A percentile compares a stretch with the other conserved stretches of the same genome.
Conservation (phyloP, 495 filamentous ascomycete genomes). For the Beverwykella pulmonaria region DNA sequence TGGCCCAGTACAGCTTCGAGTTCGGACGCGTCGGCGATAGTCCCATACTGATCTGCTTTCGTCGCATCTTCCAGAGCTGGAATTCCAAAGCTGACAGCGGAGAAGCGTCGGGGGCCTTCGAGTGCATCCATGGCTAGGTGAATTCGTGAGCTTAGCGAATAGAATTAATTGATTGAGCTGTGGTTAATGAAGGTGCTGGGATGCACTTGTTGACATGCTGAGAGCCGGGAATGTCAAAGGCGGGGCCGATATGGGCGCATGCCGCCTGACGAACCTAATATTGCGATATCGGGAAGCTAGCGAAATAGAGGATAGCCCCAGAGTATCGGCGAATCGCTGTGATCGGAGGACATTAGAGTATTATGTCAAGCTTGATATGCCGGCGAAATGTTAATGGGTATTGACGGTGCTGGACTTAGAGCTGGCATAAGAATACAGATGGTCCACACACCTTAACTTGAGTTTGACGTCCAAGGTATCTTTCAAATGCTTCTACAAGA, state of each 20-base stretch:
- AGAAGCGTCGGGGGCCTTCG: constrained; percentile 24
- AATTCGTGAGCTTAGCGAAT: neutral
- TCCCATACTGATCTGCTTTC: constrained; percentile 22
- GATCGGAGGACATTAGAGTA: neutral
- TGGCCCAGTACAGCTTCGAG: constrained; percentile 18
- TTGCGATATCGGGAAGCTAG: constrained; percentile 15
- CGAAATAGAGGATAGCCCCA: neutral
- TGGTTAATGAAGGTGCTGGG: neutral
- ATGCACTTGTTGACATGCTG: neutral
- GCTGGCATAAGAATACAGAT: no score
- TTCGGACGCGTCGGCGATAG: constrained; percentile 15
- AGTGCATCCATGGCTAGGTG: constrained; percentile 9
- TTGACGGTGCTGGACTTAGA: no score
- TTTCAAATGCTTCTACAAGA: no score
- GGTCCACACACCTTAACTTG: no score
- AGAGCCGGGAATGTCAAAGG: neutral
- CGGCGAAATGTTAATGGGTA: no score
- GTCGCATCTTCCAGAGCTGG: neutral
- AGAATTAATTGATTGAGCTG: constrained; percentile 2
- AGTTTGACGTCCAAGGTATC: no score
- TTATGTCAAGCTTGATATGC: no score
- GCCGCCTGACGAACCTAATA: neutral
- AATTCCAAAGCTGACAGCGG: constrained; percentile 4
- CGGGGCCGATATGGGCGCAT: neutral
- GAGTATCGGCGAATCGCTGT: neutral